Evolutionary conservation across 169 alveolate species (phyloP).

Genomic region (Cryptosporidium andersoni): DNA sequence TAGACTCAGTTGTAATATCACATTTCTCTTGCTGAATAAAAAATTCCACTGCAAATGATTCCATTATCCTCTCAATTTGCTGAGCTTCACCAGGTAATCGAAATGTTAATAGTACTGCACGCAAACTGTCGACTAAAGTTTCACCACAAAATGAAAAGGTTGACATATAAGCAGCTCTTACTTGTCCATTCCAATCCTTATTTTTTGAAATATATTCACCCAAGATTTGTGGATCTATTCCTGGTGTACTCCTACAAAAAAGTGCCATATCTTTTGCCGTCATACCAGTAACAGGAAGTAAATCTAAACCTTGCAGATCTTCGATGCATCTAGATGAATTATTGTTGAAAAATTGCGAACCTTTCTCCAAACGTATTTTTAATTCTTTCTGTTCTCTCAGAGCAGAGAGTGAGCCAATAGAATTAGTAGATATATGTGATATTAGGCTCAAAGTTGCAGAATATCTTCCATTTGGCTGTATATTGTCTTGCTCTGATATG

Average conservation of each 20-base stretch:
- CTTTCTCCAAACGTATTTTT: not conserved
- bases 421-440: not conserved
- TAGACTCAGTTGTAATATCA: not conserved
- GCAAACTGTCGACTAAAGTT: constrained; percentile 85
- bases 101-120: constrained; percentile 83
- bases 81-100: constrained; percentile 92
- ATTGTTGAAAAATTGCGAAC: constrained; percentile 14
- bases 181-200: constrained; percentile 73
- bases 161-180: constrained; percentile 79
- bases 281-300: not conserved
- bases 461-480: not conserved
- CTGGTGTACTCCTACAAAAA: constrained; percentile 24
- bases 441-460: not conserved
- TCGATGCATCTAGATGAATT: constrained; percentile 25
- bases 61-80: constrained; percentile 89
- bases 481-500: no score
- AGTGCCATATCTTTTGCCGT: constrained; percentile 33
- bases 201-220: constrained; percentile 66
- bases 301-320: not conserved
- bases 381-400: not conserved
- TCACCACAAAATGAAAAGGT: constrained; percentile 81
- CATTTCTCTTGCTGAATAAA: constrained; percentile 74
- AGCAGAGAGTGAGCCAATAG: not conserved
- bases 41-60: constrained; percentile 83
- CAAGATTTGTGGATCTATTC: constrained; percentile 13